Base-by-base conservation (phyloP, 2,329 filamentous ascomycete species). In the Pyricularia pennisetigena region DNA sequence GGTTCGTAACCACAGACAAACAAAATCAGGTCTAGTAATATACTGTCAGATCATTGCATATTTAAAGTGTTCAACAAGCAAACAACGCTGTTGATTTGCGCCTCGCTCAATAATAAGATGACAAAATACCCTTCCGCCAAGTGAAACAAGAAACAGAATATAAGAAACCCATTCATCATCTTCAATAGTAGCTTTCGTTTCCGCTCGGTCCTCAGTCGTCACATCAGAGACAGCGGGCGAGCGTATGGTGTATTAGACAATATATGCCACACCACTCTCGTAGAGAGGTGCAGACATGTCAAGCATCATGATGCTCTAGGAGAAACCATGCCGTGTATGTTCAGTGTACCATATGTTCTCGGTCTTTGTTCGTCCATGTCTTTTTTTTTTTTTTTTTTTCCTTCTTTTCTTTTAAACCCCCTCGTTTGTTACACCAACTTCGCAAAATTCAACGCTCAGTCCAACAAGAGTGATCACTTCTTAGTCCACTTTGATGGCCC, bases 401-500 rank as follows among this genome's bases (percentile, higher is more conserved):
- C 3, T 4, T 49, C 6, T 49, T 10, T 3, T 49, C n/a, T 49
- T 16, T 49, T 49, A n/a, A n/a, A n/a, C n/a, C n/a, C n/a, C n/a
- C n/a, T n/a, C n/a, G n/a, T n/a, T n/a, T n/a, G n/a, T n/a, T n/a
- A n/a, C 16, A 16, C 41, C 16, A 20, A 16, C 41, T 16, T n/a
- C 1, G 41, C 20, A 49, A n/a, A 49, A 20, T 49, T 16, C 8
- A 49, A 49, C 5, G 4, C 5, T 7, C 41, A n/a, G 16, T 20
- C 41, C 16, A 49, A 20, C 16, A 49, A 49, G 16, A 20, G 16
- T n/a, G 16, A n/a, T 20, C 5, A n/a, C 4, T 16, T 7, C 63
- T 76, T 74, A 85, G 69, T 85, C 83, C 28, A 80, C 79, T 71
- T 85, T 85, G 74, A 85, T 85, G 57, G 82, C 83, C 68, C 83